These are phyloP conservation scores for Davidsoniella virescens DNA, from an alignment of 2,329 filamentous ascomycete species.

Conservation along the genomic window DNA sequence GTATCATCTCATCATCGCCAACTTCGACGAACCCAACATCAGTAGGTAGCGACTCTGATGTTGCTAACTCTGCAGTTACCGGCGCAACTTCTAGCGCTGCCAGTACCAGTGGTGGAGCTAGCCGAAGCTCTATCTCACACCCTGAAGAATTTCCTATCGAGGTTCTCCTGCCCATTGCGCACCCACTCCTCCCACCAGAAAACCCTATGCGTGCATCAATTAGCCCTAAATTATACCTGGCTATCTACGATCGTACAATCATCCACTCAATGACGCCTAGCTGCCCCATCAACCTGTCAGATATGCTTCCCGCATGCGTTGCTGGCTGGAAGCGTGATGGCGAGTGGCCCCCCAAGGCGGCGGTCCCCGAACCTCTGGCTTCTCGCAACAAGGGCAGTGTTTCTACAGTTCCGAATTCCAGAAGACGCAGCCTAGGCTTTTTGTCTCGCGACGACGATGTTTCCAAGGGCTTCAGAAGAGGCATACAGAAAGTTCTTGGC, in stretches of 20 bases:
- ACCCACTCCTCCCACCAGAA: constrained; percentile 53
- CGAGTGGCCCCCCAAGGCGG: constrained; percentile 67
- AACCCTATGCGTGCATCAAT: constrained; percentile 70
- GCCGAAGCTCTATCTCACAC: neutral
- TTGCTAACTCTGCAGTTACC: constrained; percentile 19
- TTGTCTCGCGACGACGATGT: constrained; percentile 25
- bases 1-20: constrained; percentile 20
- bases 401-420: constrained; percentile 17
- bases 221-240: constrained; percentile 54
- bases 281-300: constrained; percentile 72
- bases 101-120: neutral
- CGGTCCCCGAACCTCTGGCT: constrained; percentile 29
- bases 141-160: constrained; percentile 32
- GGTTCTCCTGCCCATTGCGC: constrained; percentile 53
- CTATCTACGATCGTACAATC: constrained; percentile 82
- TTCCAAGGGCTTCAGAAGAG: constrained; percentile 23
- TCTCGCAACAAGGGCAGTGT: constrained; percentile 23
- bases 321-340: constrained; percentile 85
- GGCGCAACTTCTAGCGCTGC: neutral
- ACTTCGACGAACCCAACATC: constrained; percentile 12
- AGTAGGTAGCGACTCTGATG: constrained; percentile 18
- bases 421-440: constrained; percentile 33
- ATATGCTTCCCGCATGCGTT: constrained; percentile 68
- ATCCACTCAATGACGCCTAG: constrained; percentile 64
- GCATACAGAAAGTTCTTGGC: constrained; percentile 25